A percentile compares a stretch with the other conserved stretches of the same genome.
phyloP scores from a whole-genome alignment of 1,284 basidiomycete species.

The Ceratobasidium sp. region DNA sequence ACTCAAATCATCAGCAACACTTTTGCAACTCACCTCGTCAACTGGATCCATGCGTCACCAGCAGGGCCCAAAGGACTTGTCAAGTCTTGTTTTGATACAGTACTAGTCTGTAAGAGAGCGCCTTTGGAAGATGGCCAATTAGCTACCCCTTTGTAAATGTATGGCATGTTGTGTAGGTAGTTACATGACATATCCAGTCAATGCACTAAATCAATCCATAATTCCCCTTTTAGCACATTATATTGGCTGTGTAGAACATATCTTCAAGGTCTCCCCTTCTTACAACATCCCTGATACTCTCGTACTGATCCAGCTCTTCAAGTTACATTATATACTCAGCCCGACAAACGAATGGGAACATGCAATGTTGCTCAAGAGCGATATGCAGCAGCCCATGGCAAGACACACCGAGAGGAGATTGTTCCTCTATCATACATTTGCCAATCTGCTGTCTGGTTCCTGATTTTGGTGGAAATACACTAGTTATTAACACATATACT shows the following conservation, averaged over 20 bases:
- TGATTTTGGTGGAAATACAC: neutral
- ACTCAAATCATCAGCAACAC: neutral
- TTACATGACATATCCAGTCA: neutral
- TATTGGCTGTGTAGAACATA: conserved; percentile 13
- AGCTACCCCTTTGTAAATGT: neutral
- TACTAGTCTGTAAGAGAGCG: conserved; percentile 10
- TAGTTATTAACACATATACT: neutral
- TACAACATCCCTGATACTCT: neutral
- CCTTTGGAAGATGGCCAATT: neutral
- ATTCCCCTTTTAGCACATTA: neutral
- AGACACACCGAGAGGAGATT: neutral
- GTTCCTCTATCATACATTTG: neutral
- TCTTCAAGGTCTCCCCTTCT: conserved; percentile 13
- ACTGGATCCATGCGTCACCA: neutral
- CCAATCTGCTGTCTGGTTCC: conserved; percentile 3
- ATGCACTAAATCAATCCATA: neutral
- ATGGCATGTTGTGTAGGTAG: neutral
- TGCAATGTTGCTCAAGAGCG: neutral
- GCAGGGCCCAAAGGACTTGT: neutral
- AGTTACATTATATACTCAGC: neutral
- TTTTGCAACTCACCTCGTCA: neutral
- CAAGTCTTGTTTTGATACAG: conserved; percentile 28
- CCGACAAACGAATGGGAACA: neutral
- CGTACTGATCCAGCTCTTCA: neutral
- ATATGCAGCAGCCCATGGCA: neutral